Evolutionary conservation across 208 protist species (phyloP).

Genomic region (Phytomonas sp.): DNA sequence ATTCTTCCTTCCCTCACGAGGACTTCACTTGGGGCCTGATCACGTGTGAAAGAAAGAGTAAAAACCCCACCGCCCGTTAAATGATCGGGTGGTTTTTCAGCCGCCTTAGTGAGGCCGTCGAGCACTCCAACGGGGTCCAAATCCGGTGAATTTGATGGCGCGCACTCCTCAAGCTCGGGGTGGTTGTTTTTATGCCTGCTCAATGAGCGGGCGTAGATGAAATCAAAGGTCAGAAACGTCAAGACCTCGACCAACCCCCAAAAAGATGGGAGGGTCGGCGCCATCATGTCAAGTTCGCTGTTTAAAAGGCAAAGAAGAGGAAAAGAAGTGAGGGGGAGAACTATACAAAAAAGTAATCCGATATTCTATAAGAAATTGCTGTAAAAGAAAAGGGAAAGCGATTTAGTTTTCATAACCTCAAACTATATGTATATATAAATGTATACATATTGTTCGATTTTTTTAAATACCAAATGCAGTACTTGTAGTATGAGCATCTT

Average conservation of each 20-base stretch:
- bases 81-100: slow-evolving; percentile 32
- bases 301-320: neutral
- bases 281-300: slow-evolving; percentile 14
- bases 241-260: slow-evolving; percentile 38
- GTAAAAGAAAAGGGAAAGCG: neutral
- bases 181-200: slow-evolving; percentile 43
- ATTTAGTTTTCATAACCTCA: neutral
- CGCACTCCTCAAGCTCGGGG: slow-evolving; percentile 64
- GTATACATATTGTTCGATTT: too few species aligned
- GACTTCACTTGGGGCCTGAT: too few species aligned
- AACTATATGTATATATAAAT: slow-evolving; percentile 1
- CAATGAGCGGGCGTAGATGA: slow-evolving; percentile 44
- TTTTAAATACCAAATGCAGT: too few species aligned
- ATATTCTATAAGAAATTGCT: slow-evolving; percentile 11
- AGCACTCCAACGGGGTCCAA: slow-evolving; percentile 53
- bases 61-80: slow-evolving; percentile 10
- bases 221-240: slow-evolving; percentile 48
- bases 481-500: too few species aligned
- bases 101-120: slow-evolving; percentile 43
- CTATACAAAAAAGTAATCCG: slow-evolving; percentile 15
- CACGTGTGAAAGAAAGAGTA: too few species aligned
- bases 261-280: slow-evolving; percentile 17
- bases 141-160: slow-evolving; percentile 48
- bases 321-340: neutral
- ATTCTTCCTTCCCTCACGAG: neutral